Base-by-base conservation (phyloP, 495 filamentous ascomycete genomes). In the Neurospora pannonica region DNA sequence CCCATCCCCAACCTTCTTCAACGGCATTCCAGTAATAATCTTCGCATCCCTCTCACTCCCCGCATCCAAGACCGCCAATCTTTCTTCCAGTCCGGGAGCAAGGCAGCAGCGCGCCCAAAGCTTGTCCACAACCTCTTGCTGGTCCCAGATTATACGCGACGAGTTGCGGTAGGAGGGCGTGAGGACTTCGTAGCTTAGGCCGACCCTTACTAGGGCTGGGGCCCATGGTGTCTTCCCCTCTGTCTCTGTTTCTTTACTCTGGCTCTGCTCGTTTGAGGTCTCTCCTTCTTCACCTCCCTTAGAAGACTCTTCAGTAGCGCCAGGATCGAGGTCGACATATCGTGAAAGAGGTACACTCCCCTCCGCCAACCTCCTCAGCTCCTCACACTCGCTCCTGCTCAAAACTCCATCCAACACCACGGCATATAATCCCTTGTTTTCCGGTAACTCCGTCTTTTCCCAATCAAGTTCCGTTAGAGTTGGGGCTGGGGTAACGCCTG, bases 121-220 rank as follows among this genome's bases (percentile, higher is more conserved):
- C 48, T 87, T 87, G 13, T 87, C 85, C 0, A 89, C 90, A 5
- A 95, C 73, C 4, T 89, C 89, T 34, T 82, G 82, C 1, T 86
- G 81, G 76, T 95, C 93, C 85, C 88, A 91, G 75, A 97, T 91
- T 73, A 95, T 93, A 1, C 93, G 88, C 19, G 91, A 90, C 78
- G 91, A 90, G 73, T 93, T 91, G 38, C 93, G 87, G 36, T 86
- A 86, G 38, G 89, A 85, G 10, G 85, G 82, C 1, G 83, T 82
- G 43, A 90, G 76, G 42, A 84, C 79, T 84, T 95, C 88, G 46
- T 76, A 84, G 17, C 91, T 91, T 38, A 78, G 78, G 34, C 92
- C 92, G 70, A 89, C 79, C 77, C 94, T 94, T 75, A 96, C 86
- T 84, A 92, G 86, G 7, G 91, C 92, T 8, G 86, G 85, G 36